Evolutionary conservation across 495 filamentous ascomycete species (phyloP), one percentile per base, ranked within the genome.

Genomic region (Haplographium delicatum): DNA sequence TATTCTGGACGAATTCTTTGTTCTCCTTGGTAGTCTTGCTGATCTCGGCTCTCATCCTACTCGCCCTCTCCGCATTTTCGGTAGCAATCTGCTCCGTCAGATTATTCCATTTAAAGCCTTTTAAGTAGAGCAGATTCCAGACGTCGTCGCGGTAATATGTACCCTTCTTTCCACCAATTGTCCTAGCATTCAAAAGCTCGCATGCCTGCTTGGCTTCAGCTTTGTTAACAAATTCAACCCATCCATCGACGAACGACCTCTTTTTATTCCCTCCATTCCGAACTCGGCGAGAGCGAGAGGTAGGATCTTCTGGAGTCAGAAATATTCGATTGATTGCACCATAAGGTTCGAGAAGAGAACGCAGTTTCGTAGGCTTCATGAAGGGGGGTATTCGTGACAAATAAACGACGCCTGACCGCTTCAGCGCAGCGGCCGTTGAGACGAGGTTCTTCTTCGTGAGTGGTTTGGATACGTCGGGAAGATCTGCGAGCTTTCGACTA

Each of bases 61-160:
- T 85, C 49, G 85, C 81, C n/a, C 89, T 65, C 65, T 90, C 88
- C 23, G 84, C 83, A 65, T 87, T 85, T 70, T 97, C 93, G 35
- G 84, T 72, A 41, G 83, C 75, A 56, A 91, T 84, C 62, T 88
- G 83, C 59, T 82, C 78, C 13, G 74, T 80, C 40, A 84, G 62
- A 57, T 81, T 72, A 49, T 71, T 51, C 90, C 91, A 98, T 60
- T 86, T 89, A 62, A 91, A 93, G 2, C 89, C 88, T 27, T 75
- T 79, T 46, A 98, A 72, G 62, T 96, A 98, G 50, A 77, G 58
- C 28, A 80, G 49, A 35, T 69, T 93, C 86, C 87, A 95, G 40
- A 98, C 78, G 63, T 97, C 94, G 66, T 98, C 93, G 47, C 86
- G 80, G 66, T 96, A 98, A 67, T 83, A 94, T 10, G 81, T 77